Evolutionary conservation across 2,329 filamentous ascomycete species (phyloP), one percentile per base, ranked within the genome.

Genomic region (Rutstroemia sydowiana): DNA sequence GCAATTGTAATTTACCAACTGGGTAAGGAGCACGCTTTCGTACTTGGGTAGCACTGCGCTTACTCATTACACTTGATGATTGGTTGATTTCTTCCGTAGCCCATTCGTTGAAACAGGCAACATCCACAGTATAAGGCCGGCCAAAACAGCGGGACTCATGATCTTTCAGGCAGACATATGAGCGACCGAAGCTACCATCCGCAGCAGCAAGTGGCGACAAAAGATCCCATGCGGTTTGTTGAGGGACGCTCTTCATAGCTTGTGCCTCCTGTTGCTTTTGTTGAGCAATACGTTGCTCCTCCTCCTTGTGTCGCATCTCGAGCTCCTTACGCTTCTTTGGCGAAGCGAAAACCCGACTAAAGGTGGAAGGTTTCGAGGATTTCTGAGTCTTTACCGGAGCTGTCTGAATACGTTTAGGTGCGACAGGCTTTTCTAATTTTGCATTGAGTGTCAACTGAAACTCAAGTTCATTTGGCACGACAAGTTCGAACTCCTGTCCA

Each of bases 41-140:
- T 48, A 88, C 79, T 14, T 81, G 76, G 21, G 77, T 78, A 57
- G 79, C 80, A 57, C 45, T 48, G 11, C 87, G 87, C 80, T 97
- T 97, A 76, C 88, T 96, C 78, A 95, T 95, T 57, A 95, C 86
- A 69, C 89, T 96, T 64, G 84, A 95, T 5, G 85, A 81, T 55
- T 85, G 85, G 21, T 76, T 76, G 9, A 81, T 82, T 61, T 93
- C 88, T 66, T 98, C 93, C 3, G 87, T 84, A 0, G 93, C 93
- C 93, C 93, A 98, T 72, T 98, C 93, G 65, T 98, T 98, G 78
- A 97, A 98, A 70, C 90, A 95, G 16, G 89, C 87, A 51, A 97
- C 83, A 61, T 97, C 91, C 14, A 91, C 88, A 56, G 84, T 84
- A 63, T 92, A 85, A 8, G 89, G 90, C 16, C 93, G 84, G 32